Evolutionary conservation across 495 filamentous ascomycete species (phyloP).

Genomic region (Aspergillus diversus): DNA sequence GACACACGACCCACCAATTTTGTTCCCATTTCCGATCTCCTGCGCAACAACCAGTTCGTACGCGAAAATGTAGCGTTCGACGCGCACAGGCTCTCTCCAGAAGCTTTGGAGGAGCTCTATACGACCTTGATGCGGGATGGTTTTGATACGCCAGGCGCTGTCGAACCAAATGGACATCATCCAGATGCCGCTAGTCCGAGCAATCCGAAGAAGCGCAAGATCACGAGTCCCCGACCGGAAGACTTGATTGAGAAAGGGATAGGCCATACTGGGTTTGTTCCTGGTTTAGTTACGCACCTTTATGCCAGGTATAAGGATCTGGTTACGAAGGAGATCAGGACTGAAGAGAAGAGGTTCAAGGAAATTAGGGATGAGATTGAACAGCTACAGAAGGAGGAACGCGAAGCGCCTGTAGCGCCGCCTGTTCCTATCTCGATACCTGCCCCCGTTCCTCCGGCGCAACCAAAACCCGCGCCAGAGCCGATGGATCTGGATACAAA

Average conservation of each 20-base stretch:
- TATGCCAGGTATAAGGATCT: conserved; percentile 74
- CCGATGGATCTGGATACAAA: conserved; percentile 44
- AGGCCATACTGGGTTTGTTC: conserved; percentile 67
- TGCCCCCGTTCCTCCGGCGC: conserved; percentile 27
- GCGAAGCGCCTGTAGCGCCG: conserved; percentile 41
- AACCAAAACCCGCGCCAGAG: conserved; percentile 32
- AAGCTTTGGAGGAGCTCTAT: conserved; percentile 78
- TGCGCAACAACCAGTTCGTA: conserved; percentile 72
- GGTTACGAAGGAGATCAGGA: conserved; percentile 67
- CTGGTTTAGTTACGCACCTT: conserved; percentile 68
- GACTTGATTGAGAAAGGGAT: conserved; percentile 65
- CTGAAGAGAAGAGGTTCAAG: conserved; percentile 71
- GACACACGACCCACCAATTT: conserved; percentile 70
- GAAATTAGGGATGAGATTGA: conserved; percentile 67
- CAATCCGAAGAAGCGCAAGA: conserved; percentile 73
- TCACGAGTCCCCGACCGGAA: conserved; percentile 61
- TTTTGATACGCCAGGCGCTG: conserved; percentile 37
- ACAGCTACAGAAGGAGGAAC: conserved; percentile 64
- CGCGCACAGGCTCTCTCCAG: conserved; percentile 71
- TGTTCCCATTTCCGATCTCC: conserved; percentile 67
- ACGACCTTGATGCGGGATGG: conserved; percentile 77
- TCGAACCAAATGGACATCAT: conserved; percentile 33
- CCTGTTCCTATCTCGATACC: conserved; percentile 11
- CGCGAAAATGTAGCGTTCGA: conserved; percentile 70
- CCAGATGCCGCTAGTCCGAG: conserved; percentile 33